phyloP scores from a whole-genome alignment of 2,329 filamentous ascomycete species.

The Sarocladium oryzae region DNA sequence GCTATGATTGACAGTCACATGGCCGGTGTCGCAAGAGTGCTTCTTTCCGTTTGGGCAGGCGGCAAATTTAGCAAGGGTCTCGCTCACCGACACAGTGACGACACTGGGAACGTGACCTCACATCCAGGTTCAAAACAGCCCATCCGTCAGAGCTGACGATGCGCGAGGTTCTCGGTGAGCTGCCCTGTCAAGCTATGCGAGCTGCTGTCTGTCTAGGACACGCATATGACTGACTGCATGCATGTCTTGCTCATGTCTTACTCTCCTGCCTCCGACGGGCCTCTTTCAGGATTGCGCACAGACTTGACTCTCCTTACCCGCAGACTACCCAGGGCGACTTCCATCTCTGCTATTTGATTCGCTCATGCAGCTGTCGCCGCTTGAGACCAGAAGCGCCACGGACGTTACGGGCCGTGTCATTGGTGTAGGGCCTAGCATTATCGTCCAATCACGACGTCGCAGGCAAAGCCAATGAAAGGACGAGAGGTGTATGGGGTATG shows the following conservation, averaged over 20 bases:
- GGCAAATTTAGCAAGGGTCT: neutral
- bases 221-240: neutral
- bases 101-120: slow-evolving; percentile 4
- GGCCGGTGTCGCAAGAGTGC: slow-evolving; percentile 5
- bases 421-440: neutral
- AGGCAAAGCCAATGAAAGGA: neutral
- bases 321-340: neutral
- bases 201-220: slow-evolving; percentile 6
- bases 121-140: neutral
- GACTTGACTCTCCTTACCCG: slow-evolving; percentile 1
- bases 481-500: neutral
- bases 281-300: neutral
- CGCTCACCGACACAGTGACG: slow-evolving; percentile 8
- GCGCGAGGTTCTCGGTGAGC: neutral
- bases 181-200: neutral
- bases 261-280: neutral
- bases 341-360: neutral
- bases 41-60: neutral
- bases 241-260: slow-evolving; percentile 8
- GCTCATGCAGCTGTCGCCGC: neutral
- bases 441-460: neutral
- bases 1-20: neutral
- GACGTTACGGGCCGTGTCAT: slow-evolving; percentile 4
- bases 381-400: slow-evolving; percentile 1
- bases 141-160: too few relatives aligned